These are phyloP conservation scores for Postia placenta DNA, from an alignment of 768 basidiomycete genomes.

Conservation along the genomic window DNA sequence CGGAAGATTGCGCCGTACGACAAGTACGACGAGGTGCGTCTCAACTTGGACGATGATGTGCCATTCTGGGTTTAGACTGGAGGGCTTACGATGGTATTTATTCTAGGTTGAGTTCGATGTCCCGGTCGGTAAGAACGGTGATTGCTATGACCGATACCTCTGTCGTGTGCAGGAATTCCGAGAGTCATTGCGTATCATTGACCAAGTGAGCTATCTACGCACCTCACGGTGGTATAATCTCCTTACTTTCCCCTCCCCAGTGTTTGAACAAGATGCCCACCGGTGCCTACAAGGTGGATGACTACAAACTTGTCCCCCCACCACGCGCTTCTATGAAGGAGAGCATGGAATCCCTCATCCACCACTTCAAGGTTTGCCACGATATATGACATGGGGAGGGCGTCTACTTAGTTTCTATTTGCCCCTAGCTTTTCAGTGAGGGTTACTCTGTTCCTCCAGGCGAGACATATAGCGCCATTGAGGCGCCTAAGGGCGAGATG, in stretches of 20 bases:
- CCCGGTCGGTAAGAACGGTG: conserved; percentile 94
- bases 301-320: conserved; percentile 95
- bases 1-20: conserved; percentile 91
- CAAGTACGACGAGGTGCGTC: conserved; percentile 81
- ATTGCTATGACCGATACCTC: conserved; percentile 96
- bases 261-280: conserved; percentile 96
- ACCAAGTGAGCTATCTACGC: conserved; percentile 41
- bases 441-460: conserved; percentile 95
- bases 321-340: conserved; percentile 99
- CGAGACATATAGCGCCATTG: conserved; percentile 95
- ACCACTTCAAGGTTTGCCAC: conserved; percentile 91
- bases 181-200: conserved; percentile 85
- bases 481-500: conserved; percentile 99
- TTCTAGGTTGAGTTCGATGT: conserved; percentile 90
- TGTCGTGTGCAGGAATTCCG: conserved; percentile 99
- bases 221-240: background rate
- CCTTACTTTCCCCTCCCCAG: conserved; percentile 29
- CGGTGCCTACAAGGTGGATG: conserved; percentile 90
- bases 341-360: conserved; percentile 96
- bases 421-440: conserved; percentile 79
- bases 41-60: background rate
- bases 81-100: no score
- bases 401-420: background rate
- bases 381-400: no score
- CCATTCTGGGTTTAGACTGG: background rate